Conservation (phyloP, 768 basidiomycete species). For the Mycena crocata region DNA sequence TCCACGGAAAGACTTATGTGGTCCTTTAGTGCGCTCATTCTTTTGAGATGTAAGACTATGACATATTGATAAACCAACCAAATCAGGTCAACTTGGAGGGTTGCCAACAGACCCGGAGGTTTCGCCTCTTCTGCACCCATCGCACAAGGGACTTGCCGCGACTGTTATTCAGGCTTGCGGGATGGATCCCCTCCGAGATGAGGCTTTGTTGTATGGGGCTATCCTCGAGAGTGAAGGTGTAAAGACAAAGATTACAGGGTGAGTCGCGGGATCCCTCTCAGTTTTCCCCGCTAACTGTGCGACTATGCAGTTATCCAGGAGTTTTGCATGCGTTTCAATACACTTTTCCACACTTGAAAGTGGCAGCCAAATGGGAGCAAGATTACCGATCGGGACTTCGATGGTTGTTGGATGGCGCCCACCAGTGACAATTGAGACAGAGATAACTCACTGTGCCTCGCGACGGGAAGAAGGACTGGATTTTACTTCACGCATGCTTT, state of each 20-base stretch:
- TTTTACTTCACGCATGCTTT: too few relatives aligned
- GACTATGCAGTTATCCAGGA: constrained; percentile 23
- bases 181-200: constrained; percentile 27
- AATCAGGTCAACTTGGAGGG: constrained; percentile 11
- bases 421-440: background rate
- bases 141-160: constrained; percentile 26
- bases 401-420: constrained; percentile 27
- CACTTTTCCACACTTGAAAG: constrained; percentile 2
- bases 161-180: constrained; percentile 27
- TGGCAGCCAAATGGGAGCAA: constrained; percentile 10
- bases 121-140: constrained; percentile 27
- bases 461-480: too few relatives aligned
- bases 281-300: background rate
- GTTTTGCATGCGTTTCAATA: constrained; percentile 29
- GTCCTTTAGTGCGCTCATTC: background rate
- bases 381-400: constrained; percentile 20
- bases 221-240: constrained; percentile 21
- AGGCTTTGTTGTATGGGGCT: constrained; percentile 19
- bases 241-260: constrained; percentile 16
- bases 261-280: background rate
- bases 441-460: too few relatives aligned
- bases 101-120: constrained; percentile 20
- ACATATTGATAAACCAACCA: background rate
- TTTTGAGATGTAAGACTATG: too few relatives aligned
- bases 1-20: background rate